These are phyloP conservation scores for Aspergillus sclerotiicarbonarius DNA, from an alignment of 495 filamentous ascomycete species.

Conservation along the genomic window DNA sequence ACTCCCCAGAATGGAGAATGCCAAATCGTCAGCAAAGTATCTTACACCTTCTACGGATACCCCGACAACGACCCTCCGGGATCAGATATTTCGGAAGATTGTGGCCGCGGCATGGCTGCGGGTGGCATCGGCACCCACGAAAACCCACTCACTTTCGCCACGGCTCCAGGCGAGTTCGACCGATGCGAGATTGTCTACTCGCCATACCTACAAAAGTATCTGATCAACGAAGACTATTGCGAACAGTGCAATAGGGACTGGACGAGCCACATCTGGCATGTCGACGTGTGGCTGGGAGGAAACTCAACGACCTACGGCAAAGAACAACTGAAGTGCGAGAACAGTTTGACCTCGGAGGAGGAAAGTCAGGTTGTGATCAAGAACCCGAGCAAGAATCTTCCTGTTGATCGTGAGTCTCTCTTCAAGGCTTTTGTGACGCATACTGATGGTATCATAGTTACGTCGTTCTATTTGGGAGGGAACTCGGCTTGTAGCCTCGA, in stretches of 20 bases:
- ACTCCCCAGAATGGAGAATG: background rate
- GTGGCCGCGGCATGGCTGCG: conserved; percentile 28
- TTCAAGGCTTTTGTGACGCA: background rate
- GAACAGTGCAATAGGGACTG: conserved; percentile 32
- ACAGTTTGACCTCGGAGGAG: conserved; percentile 24
- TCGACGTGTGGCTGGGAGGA: conserved; percentile 45
- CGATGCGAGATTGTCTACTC: conserved; percentile 45
- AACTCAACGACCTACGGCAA: conserved; percentile 27
- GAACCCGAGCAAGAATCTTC: background rate
- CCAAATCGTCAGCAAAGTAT: background rate
- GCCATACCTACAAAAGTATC: conserved; percentile 42
- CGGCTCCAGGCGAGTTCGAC: conserved; percentile 35
- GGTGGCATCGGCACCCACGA: conserved; percentile 36
- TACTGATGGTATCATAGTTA: background rate
- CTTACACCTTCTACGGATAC: conserved; percentile 34
- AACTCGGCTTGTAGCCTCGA: background rate
- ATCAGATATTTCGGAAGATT: conserved; percentile 34
- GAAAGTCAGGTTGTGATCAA: conserved; percentile 1
- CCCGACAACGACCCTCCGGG: conserved; percentile 45
- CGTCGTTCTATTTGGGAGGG: background rate
- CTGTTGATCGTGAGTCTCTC: conserved; percentile 4
- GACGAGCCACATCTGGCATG: conserved; percentile 29
- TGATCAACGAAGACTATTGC: conserved; percentile 34
- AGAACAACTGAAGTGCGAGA: conserved; percentile 36
- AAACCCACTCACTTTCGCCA: conserved; percentile 47